These are phyloP conservation scores for Halophytophthora polymorphica DNA, from an alignment of 352 stramenopile species.

Conservation along the genomic window DNA sequence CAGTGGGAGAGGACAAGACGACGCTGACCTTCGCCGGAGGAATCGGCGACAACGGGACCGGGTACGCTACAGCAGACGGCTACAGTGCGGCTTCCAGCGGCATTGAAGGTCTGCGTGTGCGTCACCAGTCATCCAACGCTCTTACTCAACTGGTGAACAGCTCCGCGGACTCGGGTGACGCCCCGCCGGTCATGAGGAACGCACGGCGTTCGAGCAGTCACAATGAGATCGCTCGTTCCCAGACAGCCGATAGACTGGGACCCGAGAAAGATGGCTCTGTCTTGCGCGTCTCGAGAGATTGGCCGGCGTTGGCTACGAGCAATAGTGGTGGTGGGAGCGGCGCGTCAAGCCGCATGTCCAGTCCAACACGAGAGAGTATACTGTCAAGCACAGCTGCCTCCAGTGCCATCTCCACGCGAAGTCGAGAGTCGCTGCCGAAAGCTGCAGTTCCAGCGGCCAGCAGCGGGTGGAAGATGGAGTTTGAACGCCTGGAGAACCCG, in stretches of 20 bases:
- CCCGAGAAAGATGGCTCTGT: constrained; percentile 16
- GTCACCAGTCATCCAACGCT: constrained; percentile 34
- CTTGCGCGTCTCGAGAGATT: constrained; percentile 44
- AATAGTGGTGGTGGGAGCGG: constrained; percentile 15
- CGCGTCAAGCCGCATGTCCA: constrained; percentile 29
- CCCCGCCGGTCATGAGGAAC: constrained; percentile 46
- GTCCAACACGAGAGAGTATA: constrained; percentile 18
- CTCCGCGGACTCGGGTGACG: constrained; percentile 28
- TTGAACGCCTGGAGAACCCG: constrained; percentile 65
- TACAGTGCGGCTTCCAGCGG: constrained; percentile 9
- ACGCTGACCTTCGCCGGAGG: not conserved
- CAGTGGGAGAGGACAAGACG: constrained; percentile 25
- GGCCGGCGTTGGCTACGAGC: constrained; percentile 20
- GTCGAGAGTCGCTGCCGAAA: constrained; percentile 15
- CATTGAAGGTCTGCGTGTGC: constrained; percentile 14
- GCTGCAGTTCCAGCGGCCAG: constrained; percentile 1
- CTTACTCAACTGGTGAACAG: constrained; percentile 22
- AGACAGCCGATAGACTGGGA: constrained; percentile 16
- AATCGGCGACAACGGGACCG: constrained; percentile 12
- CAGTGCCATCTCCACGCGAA: constrained; percentile 6
- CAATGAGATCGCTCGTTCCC: constrained; percentile 37
- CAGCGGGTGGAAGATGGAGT: constrained; percentile 59
- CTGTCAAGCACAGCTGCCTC: constrained; percentile 8
- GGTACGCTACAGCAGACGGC: constrained; percentile 2
- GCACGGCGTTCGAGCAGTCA: constrained; percentile 64